Conservation (phyloP, 2,329 filamentous ascomycete genomes). For the Scorias spongiosa region DNA sequence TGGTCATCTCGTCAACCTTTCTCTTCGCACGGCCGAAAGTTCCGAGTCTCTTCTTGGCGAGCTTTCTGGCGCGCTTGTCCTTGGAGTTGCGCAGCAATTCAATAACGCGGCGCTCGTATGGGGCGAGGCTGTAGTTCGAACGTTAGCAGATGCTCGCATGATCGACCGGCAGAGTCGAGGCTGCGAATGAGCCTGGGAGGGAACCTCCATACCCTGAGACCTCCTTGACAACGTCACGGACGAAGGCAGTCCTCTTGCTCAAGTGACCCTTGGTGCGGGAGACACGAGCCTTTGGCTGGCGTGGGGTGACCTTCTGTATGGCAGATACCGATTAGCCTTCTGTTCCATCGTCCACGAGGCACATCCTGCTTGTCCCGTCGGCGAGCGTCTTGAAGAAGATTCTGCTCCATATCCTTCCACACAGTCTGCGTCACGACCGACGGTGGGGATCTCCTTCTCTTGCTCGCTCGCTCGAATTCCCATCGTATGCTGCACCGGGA, state of each 20-base stretch:
- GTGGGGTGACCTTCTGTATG: conserved; percentile 35
- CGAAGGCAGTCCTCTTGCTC: conserved; percentile 93
- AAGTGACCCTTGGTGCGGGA: conserved; percentile 81
- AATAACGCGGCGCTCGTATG: conserved; percentile 90
- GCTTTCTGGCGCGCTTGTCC: conserved; percentile 98
- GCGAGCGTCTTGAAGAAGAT: too few relatives aligned
- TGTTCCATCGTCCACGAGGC: not conserved
- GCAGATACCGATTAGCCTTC: conserved; percentile 10
- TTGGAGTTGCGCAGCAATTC: conserved; percentile 98
- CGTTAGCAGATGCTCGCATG: conserved; percentile 5
- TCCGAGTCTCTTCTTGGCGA: conserved; percentile 98
- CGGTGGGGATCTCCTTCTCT: not conserved
- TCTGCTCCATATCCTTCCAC: too few relatives aligned
- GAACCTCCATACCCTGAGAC: conserved; percentile 64
- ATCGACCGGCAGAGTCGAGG: too few relatives aligned
- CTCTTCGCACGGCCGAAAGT: conserved; percentile 97
- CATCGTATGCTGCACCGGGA: too few relatives aligned
- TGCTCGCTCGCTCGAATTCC: not conserved
- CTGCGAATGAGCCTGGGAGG: too few relatives aligned
- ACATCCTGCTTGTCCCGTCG: too few relatives aligned
- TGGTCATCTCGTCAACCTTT: conserved; percentile 98
- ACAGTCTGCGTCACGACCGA: too few relatives aligned
- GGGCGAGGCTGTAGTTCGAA: conserved; percentile 22
- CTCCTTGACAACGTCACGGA: conserved; percentile 95
- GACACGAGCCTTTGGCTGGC: conserved; percentile 33